These are phyloP conservation scores for Tolypocladium album DNA, from an alignment of 2,329 filamentous ascomycete genomes.

Conservation along the genomic window DNA sequence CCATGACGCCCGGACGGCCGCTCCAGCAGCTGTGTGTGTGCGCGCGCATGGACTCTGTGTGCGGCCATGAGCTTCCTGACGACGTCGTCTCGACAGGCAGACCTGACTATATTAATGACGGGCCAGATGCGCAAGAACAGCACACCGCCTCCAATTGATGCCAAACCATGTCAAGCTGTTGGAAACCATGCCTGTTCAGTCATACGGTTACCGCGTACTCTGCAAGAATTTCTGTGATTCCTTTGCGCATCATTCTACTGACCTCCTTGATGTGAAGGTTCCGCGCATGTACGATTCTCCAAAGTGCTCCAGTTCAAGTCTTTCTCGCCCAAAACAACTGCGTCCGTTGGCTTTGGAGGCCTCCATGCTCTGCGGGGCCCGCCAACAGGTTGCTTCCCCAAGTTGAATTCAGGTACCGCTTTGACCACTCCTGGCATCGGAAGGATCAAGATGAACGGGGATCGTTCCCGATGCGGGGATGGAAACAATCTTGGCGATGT, in stretches of 20 bases:
- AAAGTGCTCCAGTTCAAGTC: too few species aligned
- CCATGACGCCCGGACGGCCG: neutral
- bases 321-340: neutral
- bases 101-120: neutral
- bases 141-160: too few species aligned
- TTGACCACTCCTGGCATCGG: neutral
- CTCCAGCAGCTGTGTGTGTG: too few species aligned
- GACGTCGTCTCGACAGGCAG: neutral
- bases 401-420: neutral
- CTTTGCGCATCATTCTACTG: neutral
- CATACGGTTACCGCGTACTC: neutral
- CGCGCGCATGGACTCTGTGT: neutral
- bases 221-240: neutral
- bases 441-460: neutral
- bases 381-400: neutral
- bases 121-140: neutral
- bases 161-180: too few species aligned
- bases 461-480: neutral
- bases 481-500: neutral
- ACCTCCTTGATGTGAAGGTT: neutral
- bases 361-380: neutral
- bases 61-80: neutral
- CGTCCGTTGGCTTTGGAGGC: neutral
- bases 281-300: too few species aligned
- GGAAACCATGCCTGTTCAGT: too few species aligned